Evolutionary conservation across 2,329 filamentous ascomycete species (phyloP).

Genomic region (Cytospora mali): DNA sequence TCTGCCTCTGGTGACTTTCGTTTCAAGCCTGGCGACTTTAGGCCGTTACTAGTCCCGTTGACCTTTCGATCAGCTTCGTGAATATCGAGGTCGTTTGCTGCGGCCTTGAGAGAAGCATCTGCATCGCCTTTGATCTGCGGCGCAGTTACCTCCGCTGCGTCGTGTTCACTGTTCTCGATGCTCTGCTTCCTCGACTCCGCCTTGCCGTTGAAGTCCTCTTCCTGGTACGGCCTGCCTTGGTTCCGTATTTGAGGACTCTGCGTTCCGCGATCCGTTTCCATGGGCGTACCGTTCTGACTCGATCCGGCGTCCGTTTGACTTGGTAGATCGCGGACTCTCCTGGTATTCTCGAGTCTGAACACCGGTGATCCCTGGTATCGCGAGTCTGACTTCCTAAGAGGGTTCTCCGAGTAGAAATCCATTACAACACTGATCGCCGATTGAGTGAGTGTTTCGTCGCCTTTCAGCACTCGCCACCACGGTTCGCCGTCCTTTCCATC

Average conservation of each 20-base stretch:
- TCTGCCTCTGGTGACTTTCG: constrained; percentile 36
- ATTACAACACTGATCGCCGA: constrained; percentile 77
- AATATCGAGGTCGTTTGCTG: constrained; percentile 36
- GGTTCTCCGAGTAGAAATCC: constrained; percentile 67
- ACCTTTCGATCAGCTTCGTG: constrained; percentile 30
- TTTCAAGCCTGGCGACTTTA: constrained; percentile 36
- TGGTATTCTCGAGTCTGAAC: constrained; percentile 59
- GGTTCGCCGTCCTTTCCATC: constrained; percentile 69
- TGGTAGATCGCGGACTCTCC: constrained; percentile 46
- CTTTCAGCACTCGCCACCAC: constrained; percentile 84
- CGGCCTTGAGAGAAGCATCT: constrained; percentile 38
- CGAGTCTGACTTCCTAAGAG: constrained; percentile 59
- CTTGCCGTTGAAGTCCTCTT: constrained; percentile 41
- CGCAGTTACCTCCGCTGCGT: constrained; percentile 19
- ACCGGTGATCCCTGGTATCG: constrained; percentile 54
- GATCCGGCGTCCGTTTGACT: constrained; percentile 50
- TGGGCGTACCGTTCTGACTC: constrained; percentile 52
- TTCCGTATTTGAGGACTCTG: constrained; percentile 48
- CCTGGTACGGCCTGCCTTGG: constrained; percentile 40
- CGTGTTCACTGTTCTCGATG: constrained; percentile 9
- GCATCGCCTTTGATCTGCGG: constrained; percentile 35
- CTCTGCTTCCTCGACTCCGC: constrained; percentile 28
- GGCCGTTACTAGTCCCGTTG: constrained; percentile 30
- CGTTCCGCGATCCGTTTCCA: constrained; percentile 51
- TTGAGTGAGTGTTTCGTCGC: constrained; percentile 69